These are phyloP conservation scores for Jatropha curcas DNA, from an alignment of 345 rosid genomes.

Conservation along the genomic window DNA sequence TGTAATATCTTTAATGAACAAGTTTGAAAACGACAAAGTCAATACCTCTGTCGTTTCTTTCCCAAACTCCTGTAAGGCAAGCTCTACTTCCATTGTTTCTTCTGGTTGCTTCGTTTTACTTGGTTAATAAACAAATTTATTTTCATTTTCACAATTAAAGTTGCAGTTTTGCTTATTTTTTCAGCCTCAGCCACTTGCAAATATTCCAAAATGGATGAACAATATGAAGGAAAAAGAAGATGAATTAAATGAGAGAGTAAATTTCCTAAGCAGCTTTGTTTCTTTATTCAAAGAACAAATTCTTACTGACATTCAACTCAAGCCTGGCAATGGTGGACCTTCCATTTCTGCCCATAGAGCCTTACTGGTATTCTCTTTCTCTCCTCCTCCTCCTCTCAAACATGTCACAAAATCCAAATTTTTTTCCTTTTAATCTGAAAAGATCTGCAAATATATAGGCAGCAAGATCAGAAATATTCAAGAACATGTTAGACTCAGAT, in stretches of 20 bases:
- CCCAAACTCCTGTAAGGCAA: slow-evolving; percentile 63
- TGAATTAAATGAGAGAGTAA: slow-evolving; percentile 58
- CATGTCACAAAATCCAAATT: too few relatives aligned
- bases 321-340: slow-evolving; percentile 56
- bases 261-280: slow-evolving; percentile 54
- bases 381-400: background rate
- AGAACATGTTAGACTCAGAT: slow-evolving; percentile 67
- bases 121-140: background rate
- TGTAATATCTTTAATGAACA: slow-evolving; percentile 52
- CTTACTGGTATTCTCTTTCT: slow-evolving; percentile 46
- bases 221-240: slow-evolving; percentile 61
- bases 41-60: slow-evolving; percentile 20
- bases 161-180: background rate
- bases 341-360: slow-evolving; percentile 66
- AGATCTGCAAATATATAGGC: slow-evolving; percentile 40
- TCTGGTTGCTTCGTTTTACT: background rate
- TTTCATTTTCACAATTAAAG: background rate
- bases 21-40: slow-evolving; percentile 37
- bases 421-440: too few relatives aligned
- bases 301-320: slow-evolving; percentile 62
- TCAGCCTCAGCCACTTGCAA: slow-evolving; percentile 52
- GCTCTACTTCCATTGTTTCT: slow-evolving; percentile 25
- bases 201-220: slow-evolving; percentile 62
- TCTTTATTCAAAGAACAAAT: slow-evolving; percentile 50
- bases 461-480: slow-evolving; percentile 78